Base-by-base conservation (phyloP, 192 early-diverging fungal genomes). In the Podila epicladia region DNA sequence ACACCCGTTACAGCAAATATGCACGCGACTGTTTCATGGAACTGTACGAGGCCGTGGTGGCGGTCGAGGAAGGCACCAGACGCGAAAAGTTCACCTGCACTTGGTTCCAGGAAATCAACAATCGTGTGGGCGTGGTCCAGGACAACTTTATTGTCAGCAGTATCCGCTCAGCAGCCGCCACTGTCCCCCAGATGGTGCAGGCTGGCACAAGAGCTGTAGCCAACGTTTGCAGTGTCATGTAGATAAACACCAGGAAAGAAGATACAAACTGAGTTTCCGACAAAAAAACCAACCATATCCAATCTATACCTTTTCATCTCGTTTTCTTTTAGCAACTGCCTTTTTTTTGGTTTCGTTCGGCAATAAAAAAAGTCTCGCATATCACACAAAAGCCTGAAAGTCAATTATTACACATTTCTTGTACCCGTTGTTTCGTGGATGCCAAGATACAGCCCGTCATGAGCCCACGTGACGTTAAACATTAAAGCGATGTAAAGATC, bases 81-180 rank as follows among this genome's bases (percentile, higher is more conserved):
- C 73, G 73, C 37, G 79, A 82, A 65, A 80, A 82, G 57, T 88
- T 88, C 37, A 85, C 78, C 3, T 88, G 85, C 57, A 78, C 65
- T 4, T 86, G 84, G 79, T 83, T 88, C 59, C 82, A 74, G 57
- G 84, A 85, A 35, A 85, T 88, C 57, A 70, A 83, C 61, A 67
- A 74, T 59, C 72, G 75, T 22, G 68, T 73, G 1, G 82, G 64
- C 26, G 72, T 85, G 38, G 83, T 86, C 24, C 80, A 86, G 69
- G 84, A 84, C 48, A 82, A 69, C 48, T 88, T 82, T 63, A 88
- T 88, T 64, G 75, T 74, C 15, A 51, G 69, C 7, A 86, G 85
- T 68, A 82, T 88, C 22, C 77, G 78, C 22, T 67, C 69, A 32
- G 82, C 82, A 48, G 74, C 74, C 5, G 60, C 73, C 2, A 49